Conservation (phyloP, 106 monocot species). For the Dendrobium chrysotoxum region DNA sequence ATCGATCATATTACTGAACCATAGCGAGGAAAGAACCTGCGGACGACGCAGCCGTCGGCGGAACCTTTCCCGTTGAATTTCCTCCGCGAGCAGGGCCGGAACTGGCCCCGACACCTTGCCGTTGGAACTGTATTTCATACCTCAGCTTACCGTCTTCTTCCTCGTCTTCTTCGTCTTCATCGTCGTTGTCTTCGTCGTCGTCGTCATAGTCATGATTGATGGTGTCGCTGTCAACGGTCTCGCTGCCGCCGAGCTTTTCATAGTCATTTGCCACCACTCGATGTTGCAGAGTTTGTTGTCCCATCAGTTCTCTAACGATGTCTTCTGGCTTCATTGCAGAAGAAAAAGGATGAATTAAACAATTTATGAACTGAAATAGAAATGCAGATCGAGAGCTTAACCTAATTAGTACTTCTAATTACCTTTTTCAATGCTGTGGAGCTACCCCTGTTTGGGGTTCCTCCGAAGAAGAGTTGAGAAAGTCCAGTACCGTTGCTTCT, state of each 20-base stretch:
- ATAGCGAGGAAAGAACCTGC: slow-evolving; percentile 44
- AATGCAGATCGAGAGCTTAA: not conserved
- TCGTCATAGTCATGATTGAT: slow-evolving; percentile 21
- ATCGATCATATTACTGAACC: slow-evolving; percentile 27
- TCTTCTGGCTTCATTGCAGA: slow-evolving; percentile 68
- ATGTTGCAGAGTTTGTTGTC: not conserved
- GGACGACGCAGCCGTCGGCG: not conserved
- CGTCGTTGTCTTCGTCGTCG: slow-evolving; percentile 39
- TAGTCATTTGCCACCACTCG: slow-evolving; percentile 10
- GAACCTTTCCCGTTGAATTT: slow-evolving; percentile 1
- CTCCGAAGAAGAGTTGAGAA: slow-evolving; percentile 24
- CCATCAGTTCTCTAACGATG: slow-evolving; percentile 12
- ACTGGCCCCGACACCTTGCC: slow-evolving; percentile 1
- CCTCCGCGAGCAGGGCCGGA: slow-evolving; percentile 8
- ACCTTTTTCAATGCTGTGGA: not conserved
- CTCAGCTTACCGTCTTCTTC: slow-evolving; percentile 25
- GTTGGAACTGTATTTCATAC: slow-evolving; percentile 64
- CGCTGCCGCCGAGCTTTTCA: not conserved
- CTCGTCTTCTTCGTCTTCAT: slow-evolving; percentile 33
- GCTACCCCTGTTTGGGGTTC: slow-evolving; percentile 10
- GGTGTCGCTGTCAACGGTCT: slow-evolving; percentile 9
- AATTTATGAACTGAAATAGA: no score
- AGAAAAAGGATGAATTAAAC: not conserved
- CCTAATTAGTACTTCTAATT: not conserved
- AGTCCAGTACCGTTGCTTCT: slow-evolving; percentile 38